A percentile compares a stretch with the other conserved stretches of the same genome.
Conservation (phyloP, 2,329 filamentous ascomycete species). For the Trichophyton verrucosum region DNA sequence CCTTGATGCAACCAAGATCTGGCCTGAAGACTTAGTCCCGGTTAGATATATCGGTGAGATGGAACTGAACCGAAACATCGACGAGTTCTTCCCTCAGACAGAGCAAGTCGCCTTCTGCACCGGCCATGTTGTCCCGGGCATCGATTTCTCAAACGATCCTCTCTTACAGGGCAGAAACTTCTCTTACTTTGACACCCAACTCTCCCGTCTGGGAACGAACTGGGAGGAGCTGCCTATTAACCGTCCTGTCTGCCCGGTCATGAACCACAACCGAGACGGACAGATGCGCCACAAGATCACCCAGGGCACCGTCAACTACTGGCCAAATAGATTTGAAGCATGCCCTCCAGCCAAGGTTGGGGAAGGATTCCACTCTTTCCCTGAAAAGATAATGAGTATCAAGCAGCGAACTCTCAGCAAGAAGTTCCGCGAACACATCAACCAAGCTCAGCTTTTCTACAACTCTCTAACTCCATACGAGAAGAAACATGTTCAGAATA, state of each 20-base stretch:
- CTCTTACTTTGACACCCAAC: conserved; percentile 42
- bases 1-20: conserved; percentile 73
- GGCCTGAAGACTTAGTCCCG: conserved; percentile 66
- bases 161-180: conserved; percentile 62
- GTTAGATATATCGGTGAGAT: conserved; percentile 67
- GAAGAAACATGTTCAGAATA: conserved; percentile 48
- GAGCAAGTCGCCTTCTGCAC: conserved; percentile 79
- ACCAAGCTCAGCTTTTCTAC: conserved; percentile 70
- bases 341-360: conserved; percentile 49
- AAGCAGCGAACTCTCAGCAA: conserved; percentile 51
- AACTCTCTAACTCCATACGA: conserved; percentile 60
- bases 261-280: conserved; percentile 68
- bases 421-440: conserved; percentile 68
- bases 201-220: conserved; percentile 58
- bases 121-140: conserved; percentile 63
- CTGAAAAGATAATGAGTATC: conserved; percentile 53
- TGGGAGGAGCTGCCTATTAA: conserved; percentile 71
- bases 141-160: conserved; percentile 65
- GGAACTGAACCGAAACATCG: conserved; percentile 65
- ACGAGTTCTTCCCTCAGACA: conserved; percentile 71
- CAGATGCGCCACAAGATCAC: conserved; percentile 59
- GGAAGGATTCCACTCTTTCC: conserved; percentile 58
- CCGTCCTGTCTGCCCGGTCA: conserved; percentile 58
- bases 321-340: conserved; percentile 58
- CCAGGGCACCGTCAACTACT: conserved; percentile 64